Conservation (phyloP, 148 eudicot genomes). For the Limonium bicolor region DNA sequence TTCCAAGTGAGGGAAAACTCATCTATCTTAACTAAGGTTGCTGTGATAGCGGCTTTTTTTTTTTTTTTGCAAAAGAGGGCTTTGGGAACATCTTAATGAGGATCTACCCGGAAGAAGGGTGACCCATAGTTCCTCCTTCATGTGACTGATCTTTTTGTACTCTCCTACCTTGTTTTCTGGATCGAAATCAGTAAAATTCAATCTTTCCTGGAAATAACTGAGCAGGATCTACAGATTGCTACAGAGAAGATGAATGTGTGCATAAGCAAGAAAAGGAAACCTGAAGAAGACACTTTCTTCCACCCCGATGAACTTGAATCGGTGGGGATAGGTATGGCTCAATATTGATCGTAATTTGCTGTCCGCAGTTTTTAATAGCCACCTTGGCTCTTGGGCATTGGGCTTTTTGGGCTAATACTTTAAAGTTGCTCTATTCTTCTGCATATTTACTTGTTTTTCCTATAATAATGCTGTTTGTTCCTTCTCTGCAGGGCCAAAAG, state of each 20-base stretch:
- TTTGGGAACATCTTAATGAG: too few relatives aligned
- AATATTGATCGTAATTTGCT: too few relatives aligned
- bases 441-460: too few relatives aligned
- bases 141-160: background rate
- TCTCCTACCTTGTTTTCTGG: background rate
- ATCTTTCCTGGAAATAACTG: background rate
- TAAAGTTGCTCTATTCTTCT: background rate
- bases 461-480: constrained; percentile 3
- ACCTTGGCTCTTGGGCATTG: background rate
- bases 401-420: background rate
- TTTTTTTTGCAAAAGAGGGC: too few relatives aligned
- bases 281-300: constrained; percentile 22
- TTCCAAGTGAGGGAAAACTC: too few relatives aligned
- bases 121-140: background rate
- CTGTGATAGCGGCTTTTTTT: too few relatives aligned
- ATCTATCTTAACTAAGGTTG: too few relatives aligned
- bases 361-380: background rate
- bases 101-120: too few relatives aligned
- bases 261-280: constrained; percentile 16
- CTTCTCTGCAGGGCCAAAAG: constrained; percentile 51
- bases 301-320: constrained; percentile 52
- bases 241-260: constrained; percentile 56
- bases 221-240: constrained; percentile 54
- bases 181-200: background rate
- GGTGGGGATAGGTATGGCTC: constrained; percentile 71